Percentiles rank a stretch among this genome's conserved stretches.
Evolutionary conservation across 805 yeast genomes (phyloP).

Genomic region (Millerozyma acaciae): DNA sequence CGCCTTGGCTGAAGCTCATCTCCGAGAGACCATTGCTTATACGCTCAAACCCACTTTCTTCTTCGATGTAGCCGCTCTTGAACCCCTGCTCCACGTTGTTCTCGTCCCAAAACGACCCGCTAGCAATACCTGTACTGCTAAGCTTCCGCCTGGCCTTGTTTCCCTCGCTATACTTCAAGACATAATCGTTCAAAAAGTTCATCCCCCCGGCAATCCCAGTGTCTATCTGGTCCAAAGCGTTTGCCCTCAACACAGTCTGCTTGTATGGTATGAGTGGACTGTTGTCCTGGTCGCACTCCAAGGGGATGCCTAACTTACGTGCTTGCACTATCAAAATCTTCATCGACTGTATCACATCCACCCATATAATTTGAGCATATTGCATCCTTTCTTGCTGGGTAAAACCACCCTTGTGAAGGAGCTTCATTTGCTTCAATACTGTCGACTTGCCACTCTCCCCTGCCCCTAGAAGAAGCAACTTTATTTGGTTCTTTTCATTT

Average conservation of each 20-base stretch:
- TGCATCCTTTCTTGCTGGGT: slow-evolving; percentile 71
- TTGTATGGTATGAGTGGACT: slow-evolving; percentile 45
- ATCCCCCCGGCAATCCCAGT: slow-evolving; percentile 65
- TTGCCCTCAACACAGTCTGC: slow-evolving; percentile 50
- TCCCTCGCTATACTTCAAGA: slow-evolving; percentile 55
- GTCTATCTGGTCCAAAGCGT: slow-evolving; percentile 59
- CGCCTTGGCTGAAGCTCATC: slow-evolving; percentile 7
- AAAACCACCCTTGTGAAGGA: slow-evolving; percentile 84
- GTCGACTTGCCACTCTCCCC: slow-evolving; percentile 96
- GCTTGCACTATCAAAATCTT: slow-evolving; percentile 72
- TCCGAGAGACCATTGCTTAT: slow-evolving; percentile 10
- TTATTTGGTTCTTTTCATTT: slow-evolving; percentile 56
- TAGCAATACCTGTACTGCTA: slow-evolving; percentile 50
- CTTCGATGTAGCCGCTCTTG: slow-evolving; percentile 13
- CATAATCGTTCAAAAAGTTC: slow-evolving; percentile 59
- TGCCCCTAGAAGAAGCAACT: slow-evolving; percentile 79
- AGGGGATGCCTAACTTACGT: slow-evolving; percentile 54
- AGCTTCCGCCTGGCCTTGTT: slow-evolving; percentile 48
- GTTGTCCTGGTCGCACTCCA: slow-evolving; percentile 59
- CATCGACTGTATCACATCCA: slow-evolving; percentile 84
- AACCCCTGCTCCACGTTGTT: slow-evolving; percentile 5
- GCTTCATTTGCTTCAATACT: slow-evolving; percentile 80
- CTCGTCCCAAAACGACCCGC: slow-evolving; percentile 19
- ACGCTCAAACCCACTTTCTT: slow-evolving; percentile 7
- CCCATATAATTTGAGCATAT: slow-evolving; percentile 88